These are phyloP conservation scores for Neltuma alba DNA, from an alignment of 306 rosid genomes.

Conservation along the genomic window DNA sequence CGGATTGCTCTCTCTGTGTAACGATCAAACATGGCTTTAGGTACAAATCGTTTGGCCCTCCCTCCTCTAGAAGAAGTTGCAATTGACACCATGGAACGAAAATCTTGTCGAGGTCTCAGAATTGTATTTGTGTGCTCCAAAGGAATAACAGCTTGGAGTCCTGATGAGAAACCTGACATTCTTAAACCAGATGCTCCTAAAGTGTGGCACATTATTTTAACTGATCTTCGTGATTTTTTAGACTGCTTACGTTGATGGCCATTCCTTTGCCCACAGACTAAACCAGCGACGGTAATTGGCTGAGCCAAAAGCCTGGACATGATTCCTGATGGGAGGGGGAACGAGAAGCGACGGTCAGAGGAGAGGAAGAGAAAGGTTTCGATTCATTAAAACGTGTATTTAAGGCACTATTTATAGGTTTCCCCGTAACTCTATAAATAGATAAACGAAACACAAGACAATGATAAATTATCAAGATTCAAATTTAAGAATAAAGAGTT, in stretches of 20 bases:
- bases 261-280: constrained; percentile 52
- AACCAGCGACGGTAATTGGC: constrained; percentile 67
- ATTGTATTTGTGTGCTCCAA: constrained; percentile 67
- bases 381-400: constrained; percentile 26
- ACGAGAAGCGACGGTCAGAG: too few species aligned
- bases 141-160: constrained; percentile 66
- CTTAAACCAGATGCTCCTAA: constrained; percentile 52
- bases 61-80: constrained; percentile 52
- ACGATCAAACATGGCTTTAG: constrained; percentile 96
- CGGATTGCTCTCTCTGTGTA: constrained; percentile 93
- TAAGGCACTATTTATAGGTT: too few species aligned
- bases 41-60: constrained; percentile 66
- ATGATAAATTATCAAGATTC: too few species aligned
- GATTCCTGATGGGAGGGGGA: constrained; percentile 40
- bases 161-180: constrained; percentile 66
- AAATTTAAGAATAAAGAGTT: too few species aligned
- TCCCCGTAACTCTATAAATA: too few species aligned
- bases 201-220: constrained; percentile 61
- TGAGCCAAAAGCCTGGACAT: too few species aligned
- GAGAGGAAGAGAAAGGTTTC: too few species aligned
- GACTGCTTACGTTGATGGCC: constrained; percentile 63
- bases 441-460: too few species aligned
- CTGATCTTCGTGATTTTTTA: constrained; percentile 54
- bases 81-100: constrained; percentile 55
- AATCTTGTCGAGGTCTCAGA: constrained; percentile 59